These are phyloP conservation scores for Citropsis articulata DNA, from an alignment of 345 rosid species.

Conservation along the genomic window DNA sequence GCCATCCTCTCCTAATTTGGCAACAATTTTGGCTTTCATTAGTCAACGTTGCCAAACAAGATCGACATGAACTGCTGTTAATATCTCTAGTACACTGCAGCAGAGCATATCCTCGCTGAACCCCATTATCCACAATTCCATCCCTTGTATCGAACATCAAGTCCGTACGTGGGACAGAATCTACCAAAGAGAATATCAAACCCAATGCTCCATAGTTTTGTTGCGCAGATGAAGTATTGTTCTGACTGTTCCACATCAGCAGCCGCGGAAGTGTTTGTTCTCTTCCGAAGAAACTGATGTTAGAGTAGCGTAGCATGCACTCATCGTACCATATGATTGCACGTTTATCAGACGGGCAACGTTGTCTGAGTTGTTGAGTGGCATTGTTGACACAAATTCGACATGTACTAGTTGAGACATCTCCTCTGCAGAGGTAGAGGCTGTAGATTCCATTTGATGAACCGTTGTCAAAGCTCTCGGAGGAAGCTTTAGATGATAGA, in stretches of 20 bases:
- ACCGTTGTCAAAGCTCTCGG: slow-evolving; percentile 28
- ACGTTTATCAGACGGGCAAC: neutral
- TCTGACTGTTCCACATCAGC: neutral
- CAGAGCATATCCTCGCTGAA: slow-evolving; percentile 10
- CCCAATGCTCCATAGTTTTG: slow-evolving; percentile 1
- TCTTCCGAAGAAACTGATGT: slow-evolving; percentile 12
- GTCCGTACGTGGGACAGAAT: neutral
- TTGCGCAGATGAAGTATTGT: neutral
- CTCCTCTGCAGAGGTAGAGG: slow-evolving; percentile 28
- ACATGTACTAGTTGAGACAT: slow-evolving; percentile 11
- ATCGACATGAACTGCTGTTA: neutral
- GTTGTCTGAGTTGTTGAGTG: neutral
- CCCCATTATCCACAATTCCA: neutral
- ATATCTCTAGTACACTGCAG: slow-evolving; percentile 34
- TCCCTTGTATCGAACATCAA: neutral
- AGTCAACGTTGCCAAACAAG: neutral
- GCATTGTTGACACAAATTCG: slow-evolving; percentile 17
- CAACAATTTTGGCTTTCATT: neutral
- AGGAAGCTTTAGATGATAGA: slow-evolving; percentile 7
- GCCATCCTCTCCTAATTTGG: slow-evolving; percentile 1
- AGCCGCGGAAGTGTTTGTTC: neutral
- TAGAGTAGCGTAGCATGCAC: slow-evolving; percentile 32
- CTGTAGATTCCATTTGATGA: slow-evolving; percentile 15
- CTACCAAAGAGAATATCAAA: neutral
- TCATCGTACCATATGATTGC: slow-evolving; percentile 23